Conservation (phyloP, 352 stramenopile genomes). For the Phytophthora sp. region DNA sequence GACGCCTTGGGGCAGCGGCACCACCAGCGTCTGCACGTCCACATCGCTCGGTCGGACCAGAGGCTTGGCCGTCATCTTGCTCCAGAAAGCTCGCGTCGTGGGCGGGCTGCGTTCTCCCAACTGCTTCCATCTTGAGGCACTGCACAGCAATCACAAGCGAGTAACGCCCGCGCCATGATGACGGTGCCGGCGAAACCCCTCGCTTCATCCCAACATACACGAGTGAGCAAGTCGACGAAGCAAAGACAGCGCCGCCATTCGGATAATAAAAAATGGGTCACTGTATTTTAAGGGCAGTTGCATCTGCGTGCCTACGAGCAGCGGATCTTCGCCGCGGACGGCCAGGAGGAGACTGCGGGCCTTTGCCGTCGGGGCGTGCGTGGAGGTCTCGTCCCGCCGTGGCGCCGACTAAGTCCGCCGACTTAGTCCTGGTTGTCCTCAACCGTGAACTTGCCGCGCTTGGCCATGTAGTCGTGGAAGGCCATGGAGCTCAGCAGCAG, state of each 20-base stretch:
- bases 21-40: constrained; percentile 32
- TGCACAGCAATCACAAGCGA: neutral
- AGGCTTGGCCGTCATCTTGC: constrained; percentile 32
- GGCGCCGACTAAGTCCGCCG: neutral
- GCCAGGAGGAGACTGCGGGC: neutral
- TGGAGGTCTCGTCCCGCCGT: constrained; percentile 1
- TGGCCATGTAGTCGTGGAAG: constrained; percentile 87
- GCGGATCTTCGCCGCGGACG: too few species aligned
- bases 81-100: neutral
- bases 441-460: constrained; percentile 67
- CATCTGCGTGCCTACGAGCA: too few species aligned
- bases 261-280: constrained; percentile 28
- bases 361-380: constrained; percentile 7
- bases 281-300: too few species aligned
- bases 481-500: constrained; percentile 81
- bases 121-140: constrained; percentile 15
- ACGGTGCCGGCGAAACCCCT: constrained; percentile 19
- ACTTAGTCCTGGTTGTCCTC: constrained; percentile 35
- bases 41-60: constrained; percentile 39
- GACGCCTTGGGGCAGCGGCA: constrained; percentile 24
- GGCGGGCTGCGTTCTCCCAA: constrained; percentile 4
- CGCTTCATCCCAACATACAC: neutral
- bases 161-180: neutral
- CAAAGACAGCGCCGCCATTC: neutral
- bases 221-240: neutral